Evolutionary conservation across 2,329 filamentous ascomycete species (phyloP).

Genomic region (Aureobasidium sp.): DNA sequence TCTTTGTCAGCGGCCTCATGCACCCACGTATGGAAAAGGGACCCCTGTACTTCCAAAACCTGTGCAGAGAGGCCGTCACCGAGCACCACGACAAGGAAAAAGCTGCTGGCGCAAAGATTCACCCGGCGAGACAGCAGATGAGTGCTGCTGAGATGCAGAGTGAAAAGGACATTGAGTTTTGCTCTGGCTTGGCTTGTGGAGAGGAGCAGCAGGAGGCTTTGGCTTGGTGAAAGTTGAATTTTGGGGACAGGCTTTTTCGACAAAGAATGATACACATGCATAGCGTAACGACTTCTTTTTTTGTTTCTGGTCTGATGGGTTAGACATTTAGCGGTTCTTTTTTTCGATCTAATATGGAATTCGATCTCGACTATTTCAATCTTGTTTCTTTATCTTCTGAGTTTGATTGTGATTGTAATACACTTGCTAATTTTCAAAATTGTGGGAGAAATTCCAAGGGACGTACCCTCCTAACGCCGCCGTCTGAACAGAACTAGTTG

Average conservation of each 20-base stretch:
- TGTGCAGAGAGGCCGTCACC: conserved; percentile 42
- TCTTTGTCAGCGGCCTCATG: conserved; percentile 57
- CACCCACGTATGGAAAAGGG: conserved; percentile 53
- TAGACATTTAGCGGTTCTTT: neutral
- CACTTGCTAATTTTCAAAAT: no score
- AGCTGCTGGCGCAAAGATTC: conserved; percentile 42
- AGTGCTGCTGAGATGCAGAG: neutral
- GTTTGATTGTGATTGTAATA: neutral
- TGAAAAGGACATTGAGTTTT: conserved; percentile 10
- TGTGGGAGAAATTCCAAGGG: no score
- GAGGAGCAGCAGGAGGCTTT: conserved; percentile 7
- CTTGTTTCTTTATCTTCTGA: neutral
- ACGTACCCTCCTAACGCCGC: no score
- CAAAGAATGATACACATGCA: conserved; percentile 6
- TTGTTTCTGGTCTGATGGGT: conserved; percentile 1
- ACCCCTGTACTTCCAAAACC: conserved; percentile 44
- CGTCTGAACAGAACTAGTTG: no score
- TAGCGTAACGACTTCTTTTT: conserved; percentile 4
- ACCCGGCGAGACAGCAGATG: conserved; percentile 41
- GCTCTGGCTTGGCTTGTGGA: conserved; percentile 7
- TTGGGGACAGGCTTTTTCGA: neutral
- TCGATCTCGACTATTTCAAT: neutral
- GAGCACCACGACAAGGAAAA: conserved; percentile 44
- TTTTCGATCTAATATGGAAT: neutral
- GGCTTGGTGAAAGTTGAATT: neutral